Conservation (phyloP, 2,329 filamentous ascomycete species). For the Cladobotryum protrusum region DNA sequence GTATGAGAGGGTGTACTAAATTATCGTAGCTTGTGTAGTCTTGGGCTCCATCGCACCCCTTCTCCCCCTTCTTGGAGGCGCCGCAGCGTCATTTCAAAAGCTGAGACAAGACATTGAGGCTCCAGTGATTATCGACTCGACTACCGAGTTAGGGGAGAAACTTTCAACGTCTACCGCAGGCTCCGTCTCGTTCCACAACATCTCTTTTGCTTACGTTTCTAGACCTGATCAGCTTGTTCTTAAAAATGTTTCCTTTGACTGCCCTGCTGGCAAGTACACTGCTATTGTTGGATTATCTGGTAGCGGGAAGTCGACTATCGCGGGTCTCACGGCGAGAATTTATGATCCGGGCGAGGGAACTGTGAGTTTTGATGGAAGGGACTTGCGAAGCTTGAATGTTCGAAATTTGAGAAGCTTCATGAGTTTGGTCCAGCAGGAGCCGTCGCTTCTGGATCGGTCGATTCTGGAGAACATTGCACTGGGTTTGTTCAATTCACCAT, state of each 20-base stretch:
- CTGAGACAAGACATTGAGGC: slow-evolving; percentile 53
- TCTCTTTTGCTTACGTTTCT: slow-evolving; percentile 40
- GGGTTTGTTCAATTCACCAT: slow-evolving; percentile 39
- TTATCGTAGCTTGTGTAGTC: slow-evolving; percentile 46
- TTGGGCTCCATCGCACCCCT: slow-evolving; percentile 58
- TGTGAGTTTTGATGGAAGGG: slow-evolving; percentile 41
- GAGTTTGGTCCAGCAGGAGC: slow-evolving; percentile 41
- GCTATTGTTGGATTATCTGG: slow-evolving; percentile 55
- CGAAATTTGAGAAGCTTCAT: slow-evolving; percentile 35
- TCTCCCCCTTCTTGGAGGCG: slow-evolving; percentile 53
- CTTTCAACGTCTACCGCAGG: slow-evolving; percentile 36
- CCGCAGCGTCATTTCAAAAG: slow-evolving; percentile 52
- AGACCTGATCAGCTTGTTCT: slow-evolving; percentile 37
- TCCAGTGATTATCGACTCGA: slow-evolving; percentile 39
- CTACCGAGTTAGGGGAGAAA: slow-evolving; percentile 32
- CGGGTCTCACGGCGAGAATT: slow-evolving; percentile 48
- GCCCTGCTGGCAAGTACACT: slow-evolving; percentile 44
- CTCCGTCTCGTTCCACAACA: slow-evolving; percentile 32
- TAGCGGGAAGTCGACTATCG: slow-evolving; percentile 52
- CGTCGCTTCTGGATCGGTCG: slow-evolving; percentile 39
- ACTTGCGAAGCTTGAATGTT: slow-evolving; percentile 44
- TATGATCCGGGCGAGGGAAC: slow-evolving; percentile 49
- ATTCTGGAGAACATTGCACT: slow-evolving; percentile 47
- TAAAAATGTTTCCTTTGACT: slow-evolving; percentile 39
- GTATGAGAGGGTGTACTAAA: too few relatives aligned